phyloP scores from a whole-genome alignment of 352 stramenopile genomes.

The Globisporangium spinosum region DNA sequence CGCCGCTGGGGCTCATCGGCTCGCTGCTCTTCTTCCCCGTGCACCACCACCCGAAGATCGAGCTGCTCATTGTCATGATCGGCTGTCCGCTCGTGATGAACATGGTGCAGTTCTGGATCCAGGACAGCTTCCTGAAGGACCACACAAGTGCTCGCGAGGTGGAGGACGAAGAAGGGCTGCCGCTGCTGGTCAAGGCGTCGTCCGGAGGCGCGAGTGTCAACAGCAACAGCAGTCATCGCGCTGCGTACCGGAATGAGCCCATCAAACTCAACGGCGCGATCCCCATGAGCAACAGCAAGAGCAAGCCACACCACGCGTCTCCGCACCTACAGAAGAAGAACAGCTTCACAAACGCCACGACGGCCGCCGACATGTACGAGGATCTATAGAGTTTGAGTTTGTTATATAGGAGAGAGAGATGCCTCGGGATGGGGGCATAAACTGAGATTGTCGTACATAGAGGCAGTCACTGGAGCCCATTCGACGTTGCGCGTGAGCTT shows the following conservation, averaged over 20 bases:
- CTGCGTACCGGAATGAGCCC: background rate
- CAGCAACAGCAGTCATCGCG: background rate
- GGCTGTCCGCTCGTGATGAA: conserved; percentile 83
- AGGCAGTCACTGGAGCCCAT: background rate
- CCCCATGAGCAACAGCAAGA: conserved; percentile 7
- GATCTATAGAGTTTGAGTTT: conserved; percentile 33
- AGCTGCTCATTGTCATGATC: conserved; percentile 84
- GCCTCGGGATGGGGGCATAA: background rate
- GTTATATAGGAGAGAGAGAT: background rate
- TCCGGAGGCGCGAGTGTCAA: background rate
- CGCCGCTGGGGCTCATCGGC: conserved; percentile 52
- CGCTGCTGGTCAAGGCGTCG: conserved; percentile 21
- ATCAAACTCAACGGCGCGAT: conserved; percentile 15
- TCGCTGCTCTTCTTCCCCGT: conserved; percentile 67
- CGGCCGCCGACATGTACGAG: conserved; percentile 59
- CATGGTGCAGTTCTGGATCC: conserved; percentile 85
- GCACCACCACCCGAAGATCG: conserved; percentile 65
- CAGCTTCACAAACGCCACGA: conserved; percentile 39
- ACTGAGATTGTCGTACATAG: background rate
- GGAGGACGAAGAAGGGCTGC: conserved; percentile 29
- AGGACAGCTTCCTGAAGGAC: conserved; percentile 80
- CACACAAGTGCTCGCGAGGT: conserved; percentile 6
- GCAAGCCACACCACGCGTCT: conserved; percentile 4
- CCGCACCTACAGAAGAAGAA: conserved; percentile 30
- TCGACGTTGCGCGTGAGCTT: background rate